Evolutionary conservation across 2,329 filamentous ascomycete genomes (phyloP), one percentile per base, ranked within the genome.

Genomic region (Rasamsonia emersonii): DNA sequence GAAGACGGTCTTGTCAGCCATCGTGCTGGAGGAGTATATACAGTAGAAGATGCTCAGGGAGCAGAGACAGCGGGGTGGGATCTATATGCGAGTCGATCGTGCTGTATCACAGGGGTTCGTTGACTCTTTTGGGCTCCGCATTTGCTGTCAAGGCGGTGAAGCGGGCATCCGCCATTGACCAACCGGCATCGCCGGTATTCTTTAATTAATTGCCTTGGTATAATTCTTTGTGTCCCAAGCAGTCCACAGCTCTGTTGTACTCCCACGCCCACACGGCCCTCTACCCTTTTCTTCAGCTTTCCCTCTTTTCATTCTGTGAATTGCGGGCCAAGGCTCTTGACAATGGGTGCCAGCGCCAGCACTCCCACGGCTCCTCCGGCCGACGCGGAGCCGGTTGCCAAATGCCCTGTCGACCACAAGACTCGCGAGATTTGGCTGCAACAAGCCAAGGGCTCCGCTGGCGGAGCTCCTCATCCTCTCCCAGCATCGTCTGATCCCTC

Each of bases 401-500:
- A 68, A 36, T 96, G 91, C 51, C 91, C 91, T 4, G 86, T 96
- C 50, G 88, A 96, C 62, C 82, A 88, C 63, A 83, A 85, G 50
- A 82, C 86, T 32, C 81, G 91, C 49, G 82, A 86, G 49, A 77
- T 81, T 48, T 98, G 89, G 89, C 73, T 96, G 59, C 75, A 53
- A 63, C 70, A 58, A 38, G 60, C 51, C 39, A 55, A 46, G 30
- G 53, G 38, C 36, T 62, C 43, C 37, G 61, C 43, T 16, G 50
- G 50, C 19, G 33, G 49, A 45, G 58, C 41, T 43, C 59, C 47
- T 32, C 58, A 54, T 42, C 55, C 50, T 33, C 44, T 48, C 13
- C 45, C 50, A 30, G 41, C 45, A 34, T 40, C 43, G 35, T 30
- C 46, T 21, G 33, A 41, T 32, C 27, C 50, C 24, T 41, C 46